These are phyloP conservation scores for Datura wrightii DNA, from an alignment of 257 asterid genomes.

Conservation along the genomic window DNA sequence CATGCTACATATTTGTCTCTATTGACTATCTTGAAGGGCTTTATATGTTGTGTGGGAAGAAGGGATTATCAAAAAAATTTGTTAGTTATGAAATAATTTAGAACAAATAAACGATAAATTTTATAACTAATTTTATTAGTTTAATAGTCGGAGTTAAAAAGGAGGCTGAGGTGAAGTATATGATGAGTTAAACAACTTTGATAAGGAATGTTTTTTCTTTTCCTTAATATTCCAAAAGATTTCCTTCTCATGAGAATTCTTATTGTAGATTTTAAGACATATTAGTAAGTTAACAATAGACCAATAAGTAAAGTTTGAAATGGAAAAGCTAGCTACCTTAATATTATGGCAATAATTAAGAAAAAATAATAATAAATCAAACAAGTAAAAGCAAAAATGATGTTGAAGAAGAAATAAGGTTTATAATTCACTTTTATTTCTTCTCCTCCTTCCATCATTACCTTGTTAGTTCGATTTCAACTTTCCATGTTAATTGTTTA, in stretches of 20 bases:
- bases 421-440: slow-evolving; percentile 32
- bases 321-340: background rate
- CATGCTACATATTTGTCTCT: too few relatives aligned
- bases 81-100: background rate
- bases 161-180: background rate
- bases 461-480: slow-evolving; percentile 15
- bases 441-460: slow-evolving; percentile 35
- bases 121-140: background rate
- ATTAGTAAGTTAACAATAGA: background rate
- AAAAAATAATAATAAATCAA: background rate
- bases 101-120: background rate
- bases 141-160: background rate
- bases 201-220: too few relatives aligned
- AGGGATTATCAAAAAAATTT: background rate
- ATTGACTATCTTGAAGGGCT: too few relatives aligned
- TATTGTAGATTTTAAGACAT: background rate
- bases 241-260: slow-evolving; percentile 3
- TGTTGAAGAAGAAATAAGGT: slow-evolving; percentile 10
- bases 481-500: slow-evolving; percentile 3
- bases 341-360: background rate
- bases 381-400: slow-evolving; percentile 16
- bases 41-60: too few relatives aligned
- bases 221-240: too few relatives aligned
- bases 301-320: slow-evolving; percentile 17
- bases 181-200: background rate